phyloP scores from a whole-genome alignment of 805 yeast species.

The Candida methanosorbosa region DNA sequence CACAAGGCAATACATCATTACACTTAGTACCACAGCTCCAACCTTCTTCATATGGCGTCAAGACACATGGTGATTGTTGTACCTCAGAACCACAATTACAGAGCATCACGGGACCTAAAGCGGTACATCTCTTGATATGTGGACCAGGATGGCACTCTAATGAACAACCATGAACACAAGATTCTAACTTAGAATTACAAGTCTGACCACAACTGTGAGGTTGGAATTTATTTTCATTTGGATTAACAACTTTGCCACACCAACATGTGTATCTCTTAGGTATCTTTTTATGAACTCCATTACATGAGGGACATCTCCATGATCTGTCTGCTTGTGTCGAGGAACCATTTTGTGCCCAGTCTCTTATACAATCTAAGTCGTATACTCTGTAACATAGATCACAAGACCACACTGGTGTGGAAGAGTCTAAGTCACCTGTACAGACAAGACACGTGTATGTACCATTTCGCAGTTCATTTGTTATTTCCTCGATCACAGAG shows the following conservation, averaged over 20 bases:
- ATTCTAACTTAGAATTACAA: slow-evolving; percentile 46
- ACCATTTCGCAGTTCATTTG: slow-evolving; percentile 56
- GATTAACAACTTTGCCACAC: slow-evolving; percentile 78
- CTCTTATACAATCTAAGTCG: slow-evolving; percentile 74
- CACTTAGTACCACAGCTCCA: slow-evolving; percentile 65
- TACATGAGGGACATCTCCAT: slow-evolving; percentile 90
- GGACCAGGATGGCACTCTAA: slow-evolving; percentile 84
- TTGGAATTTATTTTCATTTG: slow-evolving; percentile 42
- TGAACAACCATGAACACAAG: slow-evolving; percentile 69
- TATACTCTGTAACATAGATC: slow-evolving; percentile 70
- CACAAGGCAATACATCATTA: slow-evolving; percentile 57
- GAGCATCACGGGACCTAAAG: slow-evolving; percentile 59
- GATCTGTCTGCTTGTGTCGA: slow-evolving; percentile 43
- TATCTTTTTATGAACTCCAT: slow-evolving; percentile 32
- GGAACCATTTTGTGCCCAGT: slow-evolving; percentile 79
- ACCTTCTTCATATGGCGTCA: slow-evolving; percentile 59
- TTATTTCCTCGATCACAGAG: slow-evolving; percentile 30
- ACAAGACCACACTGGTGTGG: slow-evolving; percentile 74
- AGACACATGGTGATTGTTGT: slow-evolving; percentile 62
- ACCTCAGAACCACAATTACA: slow-evolving; percentile 69
- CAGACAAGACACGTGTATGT: slow-evolving; percentile 81
- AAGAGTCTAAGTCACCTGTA: slow-evolving; percentile 66
- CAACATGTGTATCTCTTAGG: slow-evolving; percentile 68
- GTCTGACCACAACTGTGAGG: slow-evolving; percentile 91
- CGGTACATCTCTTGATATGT: slow-evolving; percentile 68